Conservation (phyloP, 1,284 basidiomycete species). For the Phellopilus nigrolimitatus region DNA sequence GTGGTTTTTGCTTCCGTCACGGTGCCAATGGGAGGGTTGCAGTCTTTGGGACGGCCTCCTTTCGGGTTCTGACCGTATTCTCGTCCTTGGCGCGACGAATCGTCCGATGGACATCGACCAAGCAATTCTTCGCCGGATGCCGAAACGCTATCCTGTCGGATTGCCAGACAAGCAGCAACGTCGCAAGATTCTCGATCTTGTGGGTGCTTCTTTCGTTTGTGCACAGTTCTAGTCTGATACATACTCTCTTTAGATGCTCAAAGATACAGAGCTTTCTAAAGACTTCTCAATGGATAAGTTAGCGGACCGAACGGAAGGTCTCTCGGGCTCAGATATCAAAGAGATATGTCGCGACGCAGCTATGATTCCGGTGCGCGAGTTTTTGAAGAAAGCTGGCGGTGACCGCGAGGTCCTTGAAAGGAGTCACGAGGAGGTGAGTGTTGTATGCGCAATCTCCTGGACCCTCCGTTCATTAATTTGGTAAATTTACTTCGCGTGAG, state of each 20-base stretch:
- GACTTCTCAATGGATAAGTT: conserved; percentile 64
- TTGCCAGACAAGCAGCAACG: conserved; percentile 83
- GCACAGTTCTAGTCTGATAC: neutral
- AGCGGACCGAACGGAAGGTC: conserved; percentile 70
- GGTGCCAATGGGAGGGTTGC: conserved; percentile 8
- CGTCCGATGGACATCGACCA: conserved; percentile 93
- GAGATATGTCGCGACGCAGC: conserved; percentile 94
- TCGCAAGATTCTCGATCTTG: conserved; percentile 85
- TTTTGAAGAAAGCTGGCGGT: conserved; percentile 61
- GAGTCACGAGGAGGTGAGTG: conserved; percentile 50
- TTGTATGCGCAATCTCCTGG: neutral
- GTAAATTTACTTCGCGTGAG: too few species aligned
- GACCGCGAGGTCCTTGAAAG: conserved; percentile 49
- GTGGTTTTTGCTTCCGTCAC: conserved; percentile 3
- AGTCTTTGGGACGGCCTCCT: conserved; percentile 97
- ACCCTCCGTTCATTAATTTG: neutral
- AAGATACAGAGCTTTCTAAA: conserved; percentile 66
- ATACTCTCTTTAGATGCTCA: conserved; percentile 65
- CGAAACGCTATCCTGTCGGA: conserved; percentile 91
- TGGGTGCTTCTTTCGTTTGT: conserved; percentile 22
- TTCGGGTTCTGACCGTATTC: conserved; percentile 78
- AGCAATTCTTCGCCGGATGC: conserved; percentile 94
- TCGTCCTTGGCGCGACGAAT: conserved; percentile 96
- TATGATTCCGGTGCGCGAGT: conserved; percentile 88
- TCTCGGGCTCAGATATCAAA: conserved; percentile 89